Base-by-base conservation (phyloP, 768 basidiomycete genomes). In the Agrocybe chaxingu region DNA sequence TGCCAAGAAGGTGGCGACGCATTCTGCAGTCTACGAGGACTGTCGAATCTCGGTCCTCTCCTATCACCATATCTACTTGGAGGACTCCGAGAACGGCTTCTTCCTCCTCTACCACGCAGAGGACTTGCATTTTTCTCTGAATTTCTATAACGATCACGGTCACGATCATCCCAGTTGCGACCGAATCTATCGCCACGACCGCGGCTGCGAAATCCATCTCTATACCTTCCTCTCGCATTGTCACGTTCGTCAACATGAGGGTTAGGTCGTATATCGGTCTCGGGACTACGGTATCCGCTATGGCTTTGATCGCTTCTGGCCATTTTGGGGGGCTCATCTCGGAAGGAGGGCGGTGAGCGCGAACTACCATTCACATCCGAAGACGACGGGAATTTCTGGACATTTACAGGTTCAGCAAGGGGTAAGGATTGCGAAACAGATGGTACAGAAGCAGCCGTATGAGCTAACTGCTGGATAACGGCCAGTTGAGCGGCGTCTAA, bases 11-110 rank as follows among this genome's bases (percentile, higher is more conserved):
- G 58, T 30, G 70, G 60, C 48, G 68, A 60, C 39, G 71, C 19
- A 11, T 45, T 45, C 40, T 40, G 62, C 42, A 74, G 71, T 57
- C 77, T 75, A 49, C 70, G 69, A 53, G 86, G 85, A 63, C 84
- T 89, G 61, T 80, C 75, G 38, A 77, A 75, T 55, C 74, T 78
- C 53, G 73, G 60, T 51, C 78, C 76, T 60, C 79, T 76, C 61
- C 75, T 73, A 54, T 61, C 70, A 51, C 64, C 74, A 59, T 74
- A 73, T 75, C 82, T 82, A 70, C 75, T 76, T 19, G 78, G 67
- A 40, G 89, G 89, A 69, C 90, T 92, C 65, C 80, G 77, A 46
- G 89, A 91, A 44, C 88, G 85, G 69, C 85, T 87, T 53, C 66
- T 73, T 65, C 81, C 74, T 57, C 69, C 68, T 66, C 76, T 74